A percentile compares a stretch with the other conserved stretches of the same genome.
Evolutionary conservation across 2,329 filamentous ascomycete genomes (phyloP).

Genomic region (Parafenestella ontariensis): DNA sequence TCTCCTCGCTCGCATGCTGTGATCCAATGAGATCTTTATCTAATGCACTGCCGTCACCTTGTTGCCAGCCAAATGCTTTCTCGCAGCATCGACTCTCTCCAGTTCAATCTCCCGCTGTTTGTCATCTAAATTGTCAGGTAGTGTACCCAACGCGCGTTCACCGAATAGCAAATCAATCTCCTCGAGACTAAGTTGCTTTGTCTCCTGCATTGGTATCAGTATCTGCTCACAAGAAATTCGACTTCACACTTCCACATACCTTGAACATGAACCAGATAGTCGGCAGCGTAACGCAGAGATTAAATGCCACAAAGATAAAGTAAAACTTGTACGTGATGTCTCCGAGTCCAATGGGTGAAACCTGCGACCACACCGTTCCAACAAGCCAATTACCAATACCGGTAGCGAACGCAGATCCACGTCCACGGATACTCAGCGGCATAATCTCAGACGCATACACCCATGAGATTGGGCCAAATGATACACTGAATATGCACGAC

Average conservation of each 20-base stretch:
- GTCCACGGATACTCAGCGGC: conserved; percentile 69
- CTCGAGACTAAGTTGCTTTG: conserved; percentile 58
- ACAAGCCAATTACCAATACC: conserved; percentile 67
- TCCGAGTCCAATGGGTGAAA: conserved; percentile 60
- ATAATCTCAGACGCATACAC: conserved; percentile 70
- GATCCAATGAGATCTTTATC: background rate
- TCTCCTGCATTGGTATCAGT: conserved; percentile 35
- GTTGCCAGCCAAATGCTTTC: conserved; percentile 20
- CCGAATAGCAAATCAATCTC: conserved; percentile 67
- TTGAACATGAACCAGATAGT: conserved; percentile 61
- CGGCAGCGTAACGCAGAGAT: conserved; percentile 52
- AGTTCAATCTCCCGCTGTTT: conserved; percentile 33
- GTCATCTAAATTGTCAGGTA: conserved; percentile 54
- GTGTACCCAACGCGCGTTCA: conserved; percentile 56
- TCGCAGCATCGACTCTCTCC: conserved; percentile 29
- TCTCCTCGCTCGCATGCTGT: background rate
- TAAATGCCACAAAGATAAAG: conserved; percentile 64
- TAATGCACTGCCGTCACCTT: conserved; percentile 24
- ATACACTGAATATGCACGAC: conserved; percentile 45
- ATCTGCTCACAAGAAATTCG: accelerated
- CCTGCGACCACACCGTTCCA: conserved; percentile 65
- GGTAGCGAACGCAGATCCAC: conserved; percentile 65
- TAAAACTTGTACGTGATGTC: conserved; percentile 63
- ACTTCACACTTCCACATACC: conserved; percentile 18
- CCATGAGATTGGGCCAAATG: conserved; percentile 58